A percentile compares a stretch with the other conserved stretches of the same genome.
These are phyloP conservation scores for Caloboletus firmus DNA, from an alignment of 1,284 basidiomycete species.

Conservation along the genomic window DNA sequence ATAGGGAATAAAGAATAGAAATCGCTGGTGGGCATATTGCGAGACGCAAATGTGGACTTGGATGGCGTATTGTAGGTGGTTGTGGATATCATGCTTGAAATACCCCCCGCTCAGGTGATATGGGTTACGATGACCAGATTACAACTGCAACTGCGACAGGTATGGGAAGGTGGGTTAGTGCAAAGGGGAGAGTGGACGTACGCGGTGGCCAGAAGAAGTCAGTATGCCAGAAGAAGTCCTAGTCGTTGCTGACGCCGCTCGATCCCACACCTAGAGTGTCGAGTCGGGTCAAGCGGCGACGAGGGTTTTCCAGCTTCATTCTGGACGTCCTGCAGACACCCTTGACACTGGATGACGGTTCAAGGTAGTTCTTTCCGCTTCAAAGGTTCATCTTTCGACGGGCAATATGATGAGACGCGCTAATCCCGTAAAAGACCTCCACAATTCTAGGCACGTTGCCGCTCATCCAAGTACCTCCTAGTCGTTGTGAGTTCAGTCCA, in stretches of 20 bases:
- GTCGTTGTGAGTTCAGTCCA: not conserved
- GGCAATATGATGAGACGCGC: not conserved
- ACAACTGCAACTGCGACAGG: not conserved
- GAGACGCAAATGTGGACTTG: not conserved
- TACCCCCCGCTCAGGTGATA: slow-evolving; percentile 14
- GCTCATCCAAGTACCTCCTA: not conserved
- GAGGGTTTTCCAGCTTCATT: not conserved
- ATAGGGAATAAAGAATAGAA: not conserved
- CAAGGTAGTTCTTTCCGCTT: not conserved
- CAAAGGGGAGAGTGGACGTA: not conserved
- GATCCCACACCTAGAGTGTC: not conserved
- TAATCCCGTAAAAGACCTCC: not conserved
- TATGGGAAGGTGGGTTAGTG: not conserved
- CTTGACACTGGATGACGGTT: not conserved
- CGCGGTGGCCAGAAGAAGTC: not conserved
- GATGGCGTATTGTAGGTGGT: slow-evolving; percentile 12
- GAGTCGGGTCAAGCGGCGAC: not conserved
- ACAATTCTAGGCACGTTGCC: too few relatives aligned
- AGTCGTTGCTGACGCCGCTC: not conserved
- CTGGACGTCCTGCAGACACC: not conserved
- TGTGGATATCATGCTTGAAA: slow-evolving; percentile 18
- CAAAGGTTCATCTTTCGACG: not conserved
- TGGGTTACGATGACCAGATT: not conserved
- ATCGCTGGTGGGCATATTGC: not conserved
- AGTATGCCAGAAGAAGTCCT: not conserved